Conservation (phyloP, 345 rosid species). For the Heritiera littoralis region DNA sequence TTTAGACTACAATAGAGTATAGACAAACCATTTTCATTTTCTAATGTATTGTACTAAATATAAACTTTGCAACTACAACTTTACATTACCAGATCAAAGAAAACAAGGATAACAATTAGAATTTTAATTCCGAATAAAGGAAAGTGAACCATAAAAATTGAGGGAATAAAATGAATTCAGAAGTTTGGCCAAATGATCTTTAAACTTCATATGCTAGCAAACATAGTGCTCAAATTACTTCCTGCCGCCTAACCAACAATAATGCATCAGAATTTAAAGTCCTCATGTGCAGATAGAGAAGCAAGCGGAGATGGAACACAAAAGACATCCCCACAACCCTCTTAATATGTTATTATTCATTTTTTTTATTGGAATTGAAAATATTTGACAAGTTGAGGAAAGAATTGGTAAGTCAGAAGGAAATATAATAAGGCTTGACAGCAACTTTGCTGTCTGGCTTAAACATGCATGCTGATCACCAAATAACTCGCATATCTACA, state of each 20-base stretch:
- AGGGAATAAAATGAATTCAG: neutral
- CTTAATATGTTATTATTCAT: neutral
- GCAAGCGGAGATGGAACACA: neutral
- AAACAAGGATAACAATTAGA: neutral
- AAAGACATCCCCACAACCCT: neutral
- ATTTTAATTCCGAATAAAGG: neutral
- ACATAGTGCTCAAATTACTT: neutral
- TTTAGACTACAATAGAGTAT: neutral
- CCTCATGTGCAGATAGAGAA: neutral
- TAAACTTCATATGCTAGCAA: neutral
- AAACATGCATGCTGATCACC: neutral
- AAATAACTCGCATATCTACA: neutral
- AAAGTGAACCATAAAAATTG: neutral
- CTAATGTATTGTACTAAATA: neutral
- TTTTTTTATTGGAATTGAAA: neutral
- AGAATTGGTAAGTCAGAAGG: neutral
- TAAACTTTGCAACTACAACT: neutral
- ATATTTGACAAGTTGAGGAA: neutral
- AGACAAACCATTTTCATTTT: neutral
- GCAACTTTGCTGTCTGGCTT: neutral
- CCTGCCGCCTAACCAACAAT: neutral
- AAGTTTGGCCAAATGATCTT: neutral
- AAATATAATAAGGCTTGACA: neutral
- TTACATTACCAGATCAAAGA: neutral
- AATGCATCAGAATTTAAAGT: neutral